Evolutionary conservation across 192 early-diverging fungal species (phyloP).

Genomic region (Pilaira anomala): DNA sequence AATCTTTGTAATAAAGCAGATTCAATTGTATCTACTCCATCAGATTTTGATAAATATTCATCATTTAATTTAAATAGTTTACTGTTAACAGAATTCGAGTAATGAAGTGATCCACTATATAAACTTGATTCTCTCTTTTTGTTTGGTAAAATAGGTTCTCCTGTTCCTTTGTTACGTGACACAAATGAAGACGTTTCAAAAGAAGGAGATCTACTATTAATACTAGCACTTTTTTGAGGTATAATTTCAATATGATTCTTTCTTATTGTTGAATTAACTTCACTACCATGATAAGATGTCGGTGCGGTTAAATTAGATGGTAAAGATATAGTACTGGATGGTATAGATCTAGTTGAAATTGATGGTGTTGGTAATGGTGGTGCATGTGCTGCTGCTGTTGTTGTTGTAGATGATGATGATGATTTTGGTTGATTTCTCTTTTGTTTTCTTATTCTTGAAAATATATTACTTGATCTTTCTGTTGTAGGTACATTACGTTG

Average conservation of each 20-base stretch:
- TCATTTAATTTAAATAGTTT: not conserved
- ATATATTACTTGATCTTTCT: slow-evolving; percentile 24
- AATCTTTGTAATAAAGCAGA: slow-evolving; percentile 27
- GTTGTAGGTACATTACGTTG: slow-evolving; percentile 5
- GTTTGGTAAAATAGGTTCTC: slow-evolving; percentile 22
- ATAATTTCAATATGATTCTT: slow-evolving; percentile 29
- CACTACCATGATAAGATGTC: slow-evolving; percentile 11
- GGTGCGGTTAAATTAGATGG: slow-evolving; percentile 6
- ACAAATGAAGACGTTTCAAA: slow-evolving; percentile 11
- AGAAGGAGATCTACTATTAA: slow-evolving; percentile 5
- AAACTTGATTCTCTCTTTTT: slow-evolving; percentile 21
- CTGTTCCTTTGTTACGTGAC: slow-evolving; percentile 2
- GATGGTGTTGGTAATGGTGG: not conserved
- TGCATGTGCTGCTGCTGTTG: too few species aligned
- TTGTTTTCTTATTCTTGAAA: slow-evolving; percentile 29
- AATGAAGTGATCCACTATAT: slow-evolving; percentile 14
- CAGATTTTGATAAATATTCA: too few species aligned
- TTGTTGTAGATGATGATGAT: not conserved
- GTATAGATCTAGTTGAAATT: not conserved
- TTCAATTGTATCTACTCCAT: slow-evolving; percentile 15
- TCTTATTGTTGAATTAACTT: not conserved
- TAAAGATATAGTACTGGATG: slow-evolving; percentile 10
- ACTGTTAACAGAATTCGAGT: slow-evolving; percentile 20
- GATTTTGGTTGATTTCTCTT: not conserved
- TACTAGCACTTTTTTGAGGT: slow-evolving; percentile 3